Conservation (phyloP, 2,329 filamentous ascomycete genomes). For the Fusarium bulbicola region DNA sequence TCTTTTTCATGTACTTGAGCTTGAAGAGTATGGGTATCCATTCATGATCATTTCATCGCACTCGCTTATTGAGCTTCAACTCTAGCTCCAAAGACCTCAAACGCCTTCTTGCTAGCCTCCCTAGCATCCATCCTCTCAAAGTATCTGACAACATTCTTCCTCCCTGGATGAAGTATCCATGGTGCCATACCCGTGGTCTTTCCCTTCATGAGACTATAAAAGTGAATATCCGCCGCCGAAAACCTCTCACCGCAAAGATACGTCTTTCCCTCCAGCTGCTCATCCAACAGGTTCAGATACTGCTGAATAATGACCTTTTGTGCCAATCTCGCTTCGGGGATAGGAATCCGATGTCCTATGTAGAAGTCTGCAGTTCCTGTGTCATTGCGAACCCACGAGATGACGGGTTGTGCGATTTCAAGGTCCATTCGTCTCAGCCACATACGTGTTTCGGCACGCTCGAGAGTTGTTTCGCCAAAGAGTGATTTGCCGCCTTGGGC, state of each 20-base stretch:
- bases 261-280: slow-evolving; percentile 3
- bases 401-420: slow-evolving; percentile 1
- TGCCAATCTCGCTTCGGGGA: not conserved
- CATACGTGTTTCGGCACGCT: slow-evolving; percentile 5
- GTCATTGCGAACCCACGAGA: not conserved
- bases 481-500: not conserved
- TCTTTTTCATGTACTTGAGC: not conserved
- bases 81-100: not conserved
- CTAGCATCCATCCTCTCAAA: not conserved
- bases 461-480: not conserved
- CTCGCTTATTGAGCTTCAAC: not conserved
- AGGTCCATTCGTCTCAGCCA: slow-evolving; percentile 8
- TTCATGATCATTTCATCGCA: fast-evolving
- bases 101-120: not conserved
- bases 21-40: fast-evolving
- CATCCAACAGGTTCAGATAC: slow-evolving; percentile 1
- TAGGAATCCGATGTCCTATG: not conserved
- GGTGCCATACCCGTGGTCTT: not conserved
- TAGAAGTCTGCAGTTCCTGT: not conserved
- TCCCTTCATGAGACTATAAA: slow-evolving; percentile 2
- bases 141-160: slow-evolving; percentile 3
- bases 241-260: slow-evolving; percentile 3
- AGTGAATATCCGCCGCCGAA: slow-evolving; percentile 6
- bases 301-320: slow-evolving; percentile 5
- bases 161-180: not conserved